Base-by-base conservation (phyloP, 192 early-diverging fungal species). In the Jimgerdemannia lactiflua region DNA sequence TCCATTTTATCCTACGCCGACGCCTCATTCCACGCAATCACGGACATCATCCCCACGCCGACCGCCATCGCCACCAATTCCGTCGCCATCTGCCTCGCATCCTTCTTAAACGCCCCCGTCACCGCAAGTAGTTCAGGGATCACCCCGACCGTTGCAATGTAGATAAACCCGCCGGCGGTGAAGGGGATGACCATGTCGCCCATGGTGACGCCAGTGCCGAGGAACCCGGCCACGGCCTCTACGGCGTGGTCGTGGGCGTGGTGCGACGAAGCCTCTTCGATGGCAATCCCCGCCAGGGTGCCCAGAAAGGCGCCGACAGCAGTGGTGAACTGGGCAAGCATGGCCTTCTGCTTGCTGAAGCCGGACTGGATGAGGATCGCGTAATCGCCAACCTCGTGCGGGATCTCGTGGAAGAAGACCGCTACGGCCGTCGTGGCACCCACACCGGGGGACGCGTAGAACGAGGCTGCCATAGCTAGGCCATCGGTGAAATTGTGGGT, bases 401-500 rank as follows among this genome's bases (percentile, higher is more conserved):
- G 94, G 72, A 95, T 95, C 80, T 95, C 94, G 77, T 95, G 94
- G 85, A 95, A 93, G 43, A 94, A 93, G 39, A 95, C 92, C 0
- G 94, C 94, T 0, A 95, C 89, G 42, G 92, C 90, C 6, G 94
- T 95, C 3, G 94, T 93, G 4, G 94, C 88, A n/a, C 94, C 94
- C 39, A 93, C 88, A 3, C 91, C 89, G 40, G 92, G 93, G 42
- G 92, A 93, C 54, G 92, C 85, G 71, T 93, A 93, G 77, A 95
- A 95, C 29, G 94, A 94, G 2, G 93, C 92, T 0, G 93, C 88
- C 89, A 95, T 92, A 4, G 94, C 91, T 49, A 95, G 81, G 4
- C 94, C 94, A 72, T 96, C 94, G 4, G 94, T 94, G 74, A 95
- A 93, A 79, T 93, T 94, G 86, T 96, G 94, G 10, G 94, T 88